These are phyloP conservation scores for Backusella sp. DNA, from an alignment of 192 early-diverging fungal species.

Conservation along the genomic window DNA sequence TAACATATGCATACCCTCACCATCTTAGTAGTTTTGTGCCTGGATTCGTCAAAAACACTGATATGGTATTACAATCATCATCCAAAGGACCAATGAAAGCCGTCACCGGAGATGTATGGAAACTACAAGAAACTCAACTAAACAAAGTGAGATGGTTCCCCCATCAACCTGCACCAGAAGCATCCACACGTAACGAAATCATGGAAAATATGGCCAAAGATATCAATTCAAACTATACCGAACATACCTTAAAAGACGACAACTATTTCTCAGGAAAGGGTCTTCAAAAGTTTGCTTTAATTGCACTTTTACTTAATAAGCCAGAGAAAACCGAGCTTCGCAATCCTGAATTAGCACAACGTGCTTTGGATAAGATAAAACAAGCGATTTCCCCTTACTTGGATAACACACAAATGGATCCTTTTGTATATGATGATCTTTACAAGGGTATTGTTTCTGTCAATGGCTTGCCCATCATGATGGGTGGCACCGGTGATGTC, in stretches of 20 bases:
- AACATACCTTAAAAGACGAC: constrained; percentile 26
- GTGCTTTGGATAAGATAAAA: constrained; percentile 27
- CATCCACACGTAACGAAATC: constrained; percentile 21
- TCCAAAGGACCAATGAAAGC: constrained; percentile 36
- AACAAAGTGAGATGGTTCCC: constrained; percentile 29
- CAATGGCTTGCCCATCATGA: constrained; percentile 22
- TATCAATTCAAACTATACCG: constrained; percentile 17
- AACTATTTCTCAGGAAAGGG: constrained; percentile 43
- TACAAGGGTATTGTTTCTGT: constrained; percentile 35
- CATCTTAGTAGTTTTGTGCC: constrained; percentile 13
- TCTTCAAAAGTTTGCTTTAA: constrained; percentile 36
- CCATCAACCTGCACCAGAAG: constrained; percentile 6
- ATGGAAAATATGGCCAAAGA: constrained; percentile 20
- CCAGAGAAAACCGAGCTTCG: constrained; percentile 22
- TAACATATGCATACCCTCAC: constrained; percentile 37
- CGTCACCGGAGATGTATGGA: constrained; percentile 31
- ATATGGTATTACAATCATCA: constrained; percentile 21
- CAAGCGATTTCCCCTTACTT: constrained; percentile 26
- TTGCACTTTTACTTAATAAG: constrained; percentile 33
- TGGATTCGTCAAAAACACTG: constrained; percentile 5
- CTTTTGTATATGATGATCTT: constrained; percentile 27
- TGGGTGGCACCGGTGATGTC: constrained; percentile 35
- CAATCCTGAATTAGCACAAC: constrained; percentile 26
- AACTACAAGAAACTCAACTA: constrained; percentile 15
- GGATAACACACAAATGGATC: constrained; percentile 29